Evolutionary conservation across 176 grass and related monocot species (phyloP).

Genomic region (Musa acuminata): DNA sequence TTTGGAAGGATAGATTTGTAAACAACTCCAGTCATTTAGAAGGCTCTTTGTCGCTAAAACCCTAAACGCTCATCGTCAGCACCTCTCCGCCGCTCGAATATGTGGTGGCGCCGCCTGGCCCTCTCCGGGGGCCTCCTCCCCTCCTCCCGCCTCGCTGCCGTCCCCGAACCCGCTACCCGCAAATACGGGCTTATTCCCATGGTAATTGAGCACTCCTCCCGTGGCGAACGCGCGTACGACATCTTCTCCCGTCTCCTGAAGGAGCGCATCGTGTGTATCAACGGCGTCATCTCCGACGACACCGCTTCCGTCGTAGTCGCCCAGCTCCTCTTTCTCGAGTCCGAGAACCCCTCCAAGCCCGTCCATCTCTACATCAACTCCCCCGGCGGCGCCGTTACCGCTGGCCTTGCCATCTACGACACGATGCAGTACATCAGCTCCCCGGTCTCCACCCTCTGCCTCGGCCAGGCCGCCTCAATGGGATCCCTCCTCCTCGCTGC

Average conservation of each 20-base stretch:
- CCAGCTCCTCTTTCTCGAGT: constrained; percentile 7
- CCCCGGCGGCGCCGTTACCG: background rate
- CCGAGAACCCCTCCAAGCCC: constrained; percentile 1
- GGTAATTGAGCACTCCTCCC: constrained; percentile 88
- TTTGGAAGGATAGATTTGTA: no score
- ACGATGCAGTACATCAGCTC: constrained; percentile 5
- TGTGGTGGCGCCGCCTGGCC: constrained; percentile 18
- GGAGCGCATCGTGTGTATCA: constrained; percentile 2
- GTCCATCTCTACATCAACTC: constrained; percentile 2
- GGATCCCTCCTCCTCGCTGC: background rate
- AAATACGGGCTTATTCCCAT: constrained; percentile 60
- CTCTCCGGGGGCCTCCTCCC: constrained; percentile 1
- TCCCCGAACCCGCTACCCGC: background rate
- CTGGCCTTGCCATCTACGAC: constrained; percentile 5
- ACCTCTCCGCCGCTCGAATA: no score
- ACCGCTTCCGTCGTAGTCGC: background rate
- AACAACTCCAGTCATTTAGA: no score
- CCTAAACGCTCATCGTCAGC: no score
- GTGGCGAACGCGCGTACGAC: constrained; percentile 75
- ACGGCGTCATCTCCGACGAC: background rate
- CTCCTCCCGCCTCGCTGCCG: constrained; percentile 7
- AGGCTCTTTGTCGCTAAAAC: no score
- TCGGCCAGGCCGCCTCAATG: constrained; percentile 1
- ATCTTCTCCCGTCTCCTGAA: constrained; percentile 47
- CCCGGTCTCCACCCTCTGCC: constrained; percentile 1